Conservation (phyloP, 2,329 filamentous ascomycete genomes). For the Epichloe gansuensis region DNA sequence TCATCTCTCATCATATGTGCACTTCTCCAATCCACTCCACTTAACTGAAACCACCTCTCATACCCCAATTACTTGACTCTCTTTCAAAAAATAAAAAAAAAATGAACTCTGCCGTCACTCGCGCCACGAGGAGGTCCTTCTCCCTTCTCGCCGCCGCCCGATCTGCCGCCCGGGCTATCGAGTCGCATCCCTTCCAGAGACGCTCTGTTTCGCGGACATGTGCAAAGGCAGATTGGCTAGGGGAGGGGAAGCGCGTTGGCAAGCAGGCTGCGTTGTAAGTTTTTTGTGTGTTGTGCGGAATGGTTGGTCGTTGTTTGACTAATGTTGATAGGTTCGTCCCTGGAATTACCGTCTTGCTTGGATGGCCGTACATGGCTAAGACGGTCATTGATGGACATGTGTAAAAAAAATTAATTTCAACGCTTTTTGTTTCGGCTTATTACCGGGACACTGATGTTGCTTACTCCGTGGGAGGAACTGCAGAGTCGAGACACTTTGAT, state of each 20-base stretch:
- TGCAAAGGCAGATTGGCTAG: slow-evolving; percentile 20
- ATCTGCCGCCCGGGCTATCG: slow-evolving; percentile 19
- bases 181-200: slow-evolving; percentile 24
- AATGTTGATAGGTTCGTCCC: slow-evolving; percentile 20
- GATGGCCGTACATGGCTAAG: slow-evolving; percentile 21
- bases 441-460: not conserved
- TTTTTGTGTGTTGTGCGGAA: too few species aligned
- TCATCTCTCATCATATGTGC: too few species aligned
- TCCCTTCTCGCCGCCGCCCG: slow-evolving; percentile 22
- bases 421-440: not conserved
- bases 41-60: too few species aligned
- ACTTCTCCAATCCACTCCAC: not conserved
- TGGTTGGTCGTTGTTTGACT: slow-evolving; percentile 7
- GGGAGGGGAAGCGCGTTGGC: slow-evolving; percentile 19
- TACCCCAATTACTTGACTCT: not conserved
- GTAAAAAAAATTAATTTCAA: slow-evolving; percentile 3
- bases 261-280: slow-evolving; percentile 22
- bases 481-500: too few species aligned
- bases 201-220: slow-evolving; percentile 15
- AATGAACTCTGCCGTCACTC: slow-evolving; percentile 18
- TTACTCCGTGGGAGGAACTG: too few species aligned
- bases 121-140: slow-evolving; percentile 21
- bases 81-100: not conserved
- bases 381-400: slow-evolving; percentile 20
- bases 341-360: slow-evolving; percentile 19